Percentiles rank a stretch among this genome's conserved stretches.
Evolutionary conservation across 2,329 filamentous ascomycete species (phyloP).

Genomic region (Endoconidiophora polonica): DNA sequence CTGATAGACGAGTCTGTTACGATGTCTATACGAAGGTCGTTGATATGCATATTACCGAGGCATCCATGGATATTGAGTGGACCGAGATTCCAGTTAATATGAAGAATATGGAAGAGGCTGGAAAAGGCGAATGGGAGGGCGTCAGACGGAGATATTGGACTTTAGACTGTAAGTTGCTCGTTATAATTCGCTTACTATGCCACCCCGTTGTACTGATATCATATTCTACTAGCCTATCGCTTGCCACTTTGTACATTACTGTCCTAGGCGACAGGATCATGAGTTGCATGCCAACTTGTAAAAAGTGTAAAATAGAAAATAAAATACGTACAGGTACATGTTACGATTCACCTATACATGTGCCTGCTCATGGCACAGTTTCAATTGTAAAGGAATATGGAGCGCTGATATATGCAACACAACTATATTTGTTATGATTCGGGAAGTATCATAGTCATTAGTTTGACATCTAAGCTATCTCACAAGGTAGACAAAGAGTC

Average conservation of each 20-base stretch:
- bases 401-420: too few relatives aligned
- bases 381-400: not conserved
- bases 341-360: too few relatives aligned
- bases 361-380: not conserved
- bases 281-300: too few relatives aligned
- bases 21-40: slow-evolving; percentile 89
- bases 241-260: slow-evolving; percentile 62
- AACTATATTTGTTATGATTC: not conserved
- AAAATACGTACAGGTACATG: too few relatives aligned
- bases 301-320: too few relatives aligned
- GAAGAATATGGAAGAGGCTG: slow-evolving; percentile 43
- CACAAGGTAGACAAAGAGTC: slow-evolving; percentile 1
- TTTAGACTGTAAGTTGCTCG: slow-evolving; percentile 42
- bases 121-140: slow-evolving; percentile 69
- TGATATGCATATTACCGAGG: slow-evolving; percentile 79
- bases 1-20: slow-evolving; percentile 83
- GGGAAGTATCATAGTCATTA: slow-evolving; percentile 4
- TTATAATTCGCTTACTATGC: not conserved
- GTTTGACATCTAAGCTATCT: not conserved
- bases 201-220: slow-evolving; percentile 16
- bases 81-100: slow-evolving; percentile 58
- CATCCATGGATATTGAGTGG: slow-evolving; percentile 82
- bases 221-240: slow-evolving; percentile 39
- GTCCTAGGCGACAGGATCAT: slow-evolving; percentile 26
- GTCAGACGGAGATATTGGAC: slow-evolving; percentile 84